phyloP scores from a whole-genome alignment of 169 alveolate species.

The Eimeria sp. region DNA sequence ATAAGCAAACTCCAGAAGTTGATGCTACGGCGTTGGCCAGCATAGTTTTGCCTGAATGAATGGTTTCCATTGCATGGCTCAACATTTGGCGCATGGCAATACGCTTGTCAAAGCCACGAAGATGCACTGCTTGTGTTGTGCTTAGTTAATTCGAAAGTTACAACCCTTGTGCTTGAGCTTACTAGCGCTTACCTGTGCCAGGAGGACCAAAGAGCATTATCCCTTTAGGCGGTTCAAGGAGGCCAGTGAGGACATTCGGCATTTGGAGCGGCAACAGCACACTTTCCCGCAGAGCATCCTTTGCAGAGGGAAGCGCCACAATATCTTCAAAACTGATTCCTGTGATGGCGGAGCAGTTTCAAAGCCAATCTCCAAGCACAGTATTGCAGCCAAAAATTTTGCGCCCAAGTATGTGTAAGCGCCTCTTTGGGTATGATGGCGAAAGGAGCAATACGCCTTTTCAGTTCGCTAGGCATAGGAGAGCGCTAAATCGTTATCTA shows the following conservation, averaged over 20 bases:
- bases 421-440: not conserved
- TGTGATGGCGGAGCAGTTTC: slow-evolving; percentile 3
- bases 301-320: slow-evolving; percentile 94
- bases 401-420: not conserved
- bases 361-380: not conserved
- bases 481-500: not conserved
- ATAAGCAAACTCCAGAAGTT: slow-evolving; percentile 94
- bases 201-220: slow-evolving; percentile 98
- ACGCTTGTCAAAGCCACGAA: not conserved
- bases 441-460: not conserved
- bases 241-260: slow-evolving; percentile 96
- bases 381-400: not conserved
- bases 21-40: slow-evolving; percentile 98
- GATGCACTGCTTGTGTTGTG: not conserved
- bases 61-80: not conserved
- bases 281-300: slow-evolving; percentile 95
- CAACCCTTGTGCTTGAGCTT: not conserved
- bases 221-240: slow-evolving; percentile 96
- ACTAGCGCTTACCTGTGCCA: slow-evolving; percentile 91
- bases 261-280: slow-evolving; percentile 94
- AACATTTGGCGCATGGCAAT: not conserved
- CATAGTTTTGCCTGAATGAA: slow-evolving; percentile 92
- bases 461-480: not conserved
- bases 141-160: not conserved
- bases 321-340: slow-evolving; percentile 93